These are phyloP conservation scores for Zopfochytrium polystomum DNA, from an alignment of 371 early-diverging fungal genomes.

Conservation along the genomic window DNA sequence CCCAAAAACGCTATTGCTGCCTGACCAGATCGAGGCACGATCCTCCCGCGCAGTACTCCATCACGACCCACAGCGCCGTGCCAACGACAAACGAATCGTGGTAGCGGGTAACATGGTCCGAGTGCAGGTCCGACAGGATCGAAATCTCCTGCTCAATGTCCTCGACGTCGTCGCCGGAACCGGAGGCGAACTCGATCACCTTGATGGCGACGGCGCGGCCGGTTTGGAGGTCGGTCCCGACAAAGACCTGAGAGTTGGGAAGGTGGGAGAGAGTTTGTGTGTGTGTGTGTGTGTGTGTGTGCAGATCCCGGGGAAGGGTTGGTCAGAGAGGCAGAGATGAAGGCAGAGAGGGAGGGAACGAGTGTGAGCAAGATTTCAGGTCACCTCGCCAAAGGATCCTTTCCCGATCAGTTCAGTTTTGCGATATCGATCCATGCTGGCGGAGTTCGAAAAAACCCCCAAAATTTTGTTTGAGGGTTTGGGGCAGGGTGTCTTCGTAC, in stretches of 20 bases:
- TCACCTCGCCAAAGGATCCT: constrained; percentile 43
- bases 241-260: constrained; percentile 27
- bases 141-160: constrained; percentile 95
- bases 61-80: constrained; percentile 43
- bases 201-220: constrained; percentile 47
- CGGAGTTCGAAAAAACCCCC: no score
- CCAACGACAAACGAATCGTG: constrained; percentile 41
- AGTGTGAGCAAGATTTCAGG: background rate
- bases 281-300: no score
- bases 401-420: constrained; percentile 31
- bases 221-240: constrained; percentile 31
- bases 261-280: no score
- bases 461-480: no score
- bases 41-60: constrained; percentile 46
- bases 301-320: no score
- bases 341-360: background rate
- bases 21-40: constrained; percentile 43
- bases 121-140: constrained; percentile 87
- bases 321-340: background rate
- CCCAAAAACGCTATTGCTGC: background rate
- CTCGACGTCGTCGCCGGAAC: constrained; percentile 94
- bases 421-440: no score
- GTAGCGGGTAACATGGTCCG: constrained; percentile 82
- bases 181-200: constrained; percentile 50
- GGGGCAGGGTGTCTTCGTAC: no score